Evolutionary conservation across 192 early-diverging fungal genomes (phyloP).

Genomic region (Linnemannia schmuckeri): DNA sequence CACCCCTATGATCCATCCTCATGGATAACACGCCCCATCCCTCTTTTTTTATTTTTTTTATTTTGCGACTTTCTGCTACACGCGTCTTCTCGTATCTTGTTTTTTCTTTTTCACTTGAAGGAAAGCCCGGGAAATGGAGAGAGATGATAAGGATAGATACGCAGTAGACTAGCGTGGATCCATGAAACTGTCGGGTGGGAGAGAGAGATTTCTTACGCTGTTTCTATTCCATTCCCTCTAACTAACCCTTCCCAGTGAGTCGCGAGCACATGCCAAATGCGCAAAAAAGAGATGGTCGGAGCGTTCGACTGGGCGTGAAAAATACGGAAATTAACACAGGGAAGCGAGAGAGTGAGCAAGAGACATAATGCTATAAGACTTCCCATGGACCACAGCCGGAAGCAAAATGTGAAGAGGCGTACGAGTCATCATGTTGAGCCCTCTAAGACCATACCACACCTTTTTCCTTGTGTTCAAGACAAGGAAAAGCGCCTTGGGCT

Average conservation of each 20-base stretch:
- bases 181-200: neutral
- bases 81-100: no score
- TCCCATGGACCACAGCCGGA: neutral
- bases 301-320: neutral
- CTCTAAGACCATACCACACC: neutral
- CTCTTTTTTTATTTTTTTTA: neutral
- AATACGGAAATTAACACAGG: neutral
- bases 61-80: neutral
- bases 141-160: neutral
- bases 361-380: neutral
- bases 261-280: conserved; percentile 4
- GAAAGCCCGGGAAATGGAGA: neutral
- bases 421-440: neutral
- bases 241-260: neutral
- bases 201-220: neutral
- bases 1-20: neutral
- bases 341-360: neutral
- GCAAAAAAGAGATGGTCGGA: neutral
- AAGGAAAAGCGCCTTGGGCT: neutral
- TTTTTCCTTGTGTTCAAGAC: neutral
- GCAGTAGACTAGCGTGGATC: neutral
- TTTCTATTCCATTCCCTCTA: neutral
- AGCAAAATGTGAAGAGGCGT: neutral
- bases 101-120: neutral
- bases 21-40: neutral